These are phyloP conservation scores for Pulicaria dysenterica DNA, from an alignment of 129 eudicot genomes.

Conservation along the genomic window DNA sequence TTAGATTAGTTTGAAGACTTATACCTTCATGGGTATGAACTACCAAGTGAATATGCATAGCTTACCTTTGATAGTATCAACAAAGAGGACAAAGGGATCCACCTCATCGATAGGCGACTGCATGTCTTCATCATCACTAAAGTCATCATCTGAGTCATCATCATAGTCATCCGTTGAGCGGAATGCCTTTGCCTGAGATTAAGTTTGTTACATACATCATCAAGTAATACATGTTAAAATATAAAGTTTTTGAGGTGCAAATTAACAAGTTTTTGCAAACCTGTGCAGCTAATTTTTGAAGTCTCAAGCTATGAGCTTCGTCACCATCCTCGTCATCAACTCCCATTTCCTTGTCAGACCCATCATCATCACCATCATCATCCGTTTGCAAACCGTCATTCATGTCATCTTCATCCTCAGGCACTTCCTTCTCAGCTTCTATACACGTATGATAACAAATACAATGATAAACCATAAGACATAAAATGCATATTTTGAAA, in stretches of 20 bases:
- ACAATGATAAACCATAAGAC: neutral
- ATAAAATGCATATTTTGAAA: neutral
- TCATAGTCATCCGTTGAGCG: constrained; percentile 65
- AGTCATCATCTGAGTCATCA: constrained; percentile 81
- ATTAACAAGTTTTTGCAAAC: constrained; percentile 37
- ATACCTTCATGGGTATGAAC: too few species aligned
- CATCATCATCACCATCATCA: constrained; percentile 67
- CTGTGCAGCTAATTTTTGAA: constrained; percentile 82
- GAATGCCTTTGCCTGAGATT: constrained; percentile 73
- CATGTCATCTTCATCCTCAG: constrained; percentile 69
- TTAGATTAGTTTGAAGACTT: neutral
- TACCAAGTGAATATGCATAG: neutral
- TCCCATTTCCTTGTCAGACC: constrained; percentile 87
- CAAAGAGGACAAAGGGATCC: constrained; percentile 90
- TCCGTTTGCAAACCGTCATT: constrained; percentile 61
- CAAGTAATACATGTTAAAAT: neutral
- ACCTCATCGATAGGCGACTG: constrained; percentile 97
- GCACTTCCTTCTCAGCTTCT: constrained; percentile 65
- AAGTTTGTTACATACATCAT: neutral
- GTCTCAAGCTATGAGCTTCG: constrained; percentile 67
- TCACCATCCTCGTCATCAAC: constrained; percentile 82
- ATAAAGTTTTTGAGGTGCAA: neutral
- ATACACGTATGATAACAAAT: neutral
- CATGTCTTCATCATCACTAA: constrained; percentile 81
- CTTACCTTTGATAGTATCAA: constrained; percentile 75